These are phyloP conservation scores for Calamus simplicifolius DNA, from an alignment of 176 grass and related monocot species.

Conservation along the genomic window DNA sequence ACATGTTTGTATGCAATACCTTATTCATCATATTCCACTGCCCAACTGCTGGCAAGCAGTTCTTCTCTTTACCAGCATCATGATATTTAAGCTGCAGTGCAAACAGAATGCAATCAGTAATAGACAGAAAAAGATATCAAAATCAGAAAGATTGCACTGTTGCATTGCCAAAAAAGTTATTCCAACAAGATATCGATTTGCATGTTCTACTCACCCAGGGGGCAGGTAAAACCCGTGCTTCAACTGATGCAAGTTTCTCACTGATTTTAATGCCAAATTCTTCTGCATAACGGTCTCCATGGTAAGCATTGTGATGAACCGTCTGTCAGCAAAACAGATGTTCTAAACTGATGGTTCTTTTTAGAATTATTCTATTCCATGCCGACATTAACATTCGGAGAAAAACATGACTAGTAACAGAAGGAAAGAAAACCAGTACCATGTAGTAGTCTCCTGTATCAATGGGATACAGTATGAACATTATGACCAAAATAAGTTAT, in stretches of 20 bases:
- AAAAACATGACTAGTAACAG: no score
- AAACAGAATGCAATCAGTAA: no score
- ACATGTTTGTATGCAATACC: slow-evolving; percentile 22
- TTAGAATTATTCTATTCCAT: no score
- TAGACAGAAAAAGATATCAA: no score
- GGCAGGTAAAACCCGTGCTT: slow-evolving; percentile 90
- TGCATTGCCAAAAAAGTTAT: no score
- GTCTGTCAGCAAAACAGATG: slow-evolving; percentile 32
- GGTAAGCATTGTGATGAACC: slow-evolving; percentile 77
- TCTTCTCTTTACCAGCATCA: slow-evolving; percentile 80
- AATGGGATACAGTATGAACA: no score
- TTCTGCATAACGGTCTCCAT: slow-evolving; percentile 76
- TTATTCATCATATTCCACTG: slow-evolving; percentile 99
- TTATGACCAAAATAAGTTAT: no score
- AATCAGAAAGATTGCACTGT: no score
- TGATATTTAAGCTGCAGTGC: slow-evolving; percentile 71
- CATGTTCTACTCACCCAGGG: slow-evolving; percentile 37
- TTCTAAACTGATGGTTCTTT: neutral
- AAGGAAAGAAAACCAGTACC: no score
- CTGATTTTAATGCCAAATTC: slow-evolving; percentile 96
- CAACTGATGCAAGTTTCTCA: slow-evolving; percentile 65
- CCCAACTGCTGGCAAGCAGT: slow-evolving; percentile 79
- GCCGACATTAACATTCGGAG: no score
- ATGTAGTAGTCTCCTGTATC: no score
- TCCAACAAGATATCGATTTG: no score